Conservation (phyloP, 1,139 yeast species). For the Nakaseomyces sp. region DNA sequence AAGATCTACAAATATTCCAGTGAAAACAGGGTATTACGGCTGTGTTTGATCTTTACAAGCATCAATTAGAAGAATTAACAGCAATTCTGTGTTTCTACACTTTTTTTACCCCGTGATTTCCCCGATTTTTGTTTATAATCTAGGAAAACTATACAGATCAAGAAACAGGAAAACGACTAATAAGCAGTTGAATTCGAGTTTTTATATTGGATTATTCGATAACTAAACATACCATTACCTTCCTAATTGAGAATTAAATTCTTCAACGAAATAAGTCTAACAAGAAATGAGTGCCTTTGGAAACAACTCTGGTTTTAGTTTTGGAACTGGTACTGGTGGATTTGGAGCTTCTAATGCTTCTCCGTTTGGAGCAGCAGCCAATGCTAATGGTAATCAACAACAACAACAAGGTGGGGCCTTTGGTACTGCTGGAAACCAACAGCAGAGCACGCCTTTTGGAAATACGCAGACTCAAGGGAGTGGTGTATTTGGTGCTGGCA, state of each 20-base stretch:
- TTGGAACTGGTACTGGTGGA: neutral
- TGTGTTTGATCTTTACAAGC: no score
- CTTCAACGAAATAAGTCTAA: no score
- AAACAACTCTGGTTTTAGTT: neutral
- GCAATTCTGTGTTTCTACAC: no score
- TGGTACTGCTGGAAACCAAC: constrained; percentile 13
- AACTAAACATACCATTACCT: no score
- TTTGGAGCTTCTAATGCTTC: constrained; percentile 1
- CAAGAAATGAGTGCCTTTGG: constrained; percentile 3
- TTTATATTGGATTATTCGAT: neutral
- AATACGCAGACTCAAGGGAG: neutral
- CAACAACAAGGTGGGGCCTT: constrained; percentile 12
- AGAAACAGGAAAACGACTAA: no score
- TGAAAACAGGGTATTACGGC: no score
- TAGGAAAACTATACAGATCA: no score
- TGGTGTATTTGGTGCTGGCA: constrained; percentile 3
- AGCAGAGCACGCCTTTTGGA: constrained; percentile 5
- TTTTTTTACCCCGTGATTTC: no score
- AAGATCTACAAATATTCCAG: no score
- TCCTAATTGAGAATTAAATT: no score
- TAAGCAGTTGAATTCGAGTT: neutral
- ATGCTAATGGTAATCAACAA: neutral
- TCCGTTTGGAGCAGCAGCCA: neutral
- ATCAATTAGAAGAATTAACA: no score
- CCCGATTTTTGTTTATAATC: no score